A percentile compares a stretch with the other conserved stretches of the same genome.
Conservation (phyloP, 1,284 basidiomycete species). For the Ustanciosporium gigantosporum region DNA sequence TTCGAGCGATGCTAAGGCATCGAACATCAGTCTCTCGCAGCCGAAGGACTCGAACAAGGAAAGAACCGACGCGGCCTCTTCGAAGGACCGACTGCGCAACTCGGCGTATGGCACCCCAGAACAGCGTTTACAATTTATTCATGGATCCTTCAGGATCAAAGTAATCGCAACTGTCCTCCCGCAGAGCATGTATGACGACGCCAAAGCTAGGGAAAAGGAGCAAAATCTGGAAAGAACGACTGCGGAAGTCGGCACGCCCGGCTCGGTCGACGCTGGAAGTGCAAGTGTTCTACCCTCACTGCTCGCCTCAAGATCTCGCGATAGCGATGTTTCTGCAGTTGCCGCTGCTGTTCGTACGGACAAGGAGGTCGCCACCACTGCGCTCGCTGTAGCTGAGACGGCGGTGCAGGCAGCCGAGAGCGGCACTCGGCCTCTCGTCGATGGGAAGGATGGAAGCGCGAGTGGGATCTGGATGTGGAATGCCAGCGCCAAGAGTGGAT, state of each 20-base stretch:
- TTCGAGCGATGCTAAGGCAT: neutral
- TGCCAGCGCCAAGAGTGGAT: constrained; percentile 35
- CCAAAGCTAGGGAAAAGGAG: neutral
- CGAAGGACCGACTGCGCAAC: too few relatives aligned
- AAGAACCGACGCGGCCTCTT: too few relatives aligned
- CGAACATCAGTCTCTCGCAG: too few relatives aligned
- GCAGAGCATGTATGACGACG: constrained; percentile 10
- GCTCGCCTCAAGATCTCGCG: constrained; percentile 17
- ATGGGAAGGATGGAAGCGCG: constrained; percentile 12
- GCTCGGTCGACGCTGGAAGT: neutral
- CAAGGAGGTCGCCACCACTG: constrained; percentile 38
- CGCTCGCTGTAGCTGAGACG: constrained; percentile 44
- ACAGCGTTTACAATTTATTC: constrained; percentile 39
- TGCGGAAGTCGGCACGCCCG: neutral
- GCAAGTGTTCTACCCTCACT: neutral
- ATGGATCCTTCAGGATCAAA: constrained; percentile 35
- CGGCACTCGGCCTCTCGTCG: constrained; percentile 19
- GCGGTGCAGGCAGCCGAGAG: constrained; percentile 40
- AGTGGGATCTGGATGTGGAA: constrained; percentile 49
- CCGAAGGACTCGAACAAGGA: too few relatives aligned
- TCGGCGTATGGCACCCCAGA: constrained; percentile 16
- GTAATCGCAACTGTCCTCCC: constrained; percentile 35
- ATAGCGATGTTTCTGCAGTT: constrained; percentile 39
- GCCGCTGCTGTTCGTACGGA: constrained; percentile 38
- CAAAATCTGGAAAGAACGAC: neutral